A percentile compares a stretch with the other conserved stretches of the same genome.
These are phyloP conservation scores for Crithidia thermophila DNA, from an alignment of 208 protist genomes.

Conservation along the genomic window DNA sequence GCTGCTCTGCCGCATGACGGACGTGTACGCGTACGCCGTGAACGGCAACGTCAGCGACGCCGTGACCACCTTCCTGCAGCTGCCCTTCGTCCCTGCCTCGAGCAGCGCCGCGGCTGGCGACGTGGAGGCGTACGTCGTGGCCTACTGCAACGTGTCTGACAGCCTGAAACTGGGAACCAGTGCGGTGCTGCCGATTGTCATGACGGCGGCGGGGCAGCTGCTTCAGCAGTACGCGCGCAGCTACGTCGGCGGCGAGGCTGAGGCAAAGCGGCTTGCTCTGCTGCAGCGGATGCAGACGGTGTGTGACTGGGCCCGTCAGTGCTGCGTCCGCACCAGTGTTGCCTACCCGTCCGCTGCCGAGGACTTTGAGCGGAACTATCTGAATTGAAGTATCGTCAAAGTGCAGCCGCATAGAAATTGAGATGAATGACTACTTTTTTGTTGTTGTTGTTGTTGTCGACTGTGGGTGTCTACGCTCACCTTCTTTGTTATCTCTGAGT, in stretches of 20 bases:
- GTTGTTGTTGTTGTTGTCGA: too few relatives aligned
- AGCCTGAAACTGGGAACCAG: conserved; percentile 32
- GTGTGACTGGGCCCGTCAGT: conserved; percentile 57
- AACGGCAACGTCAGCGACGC: conserved; percentile 48
- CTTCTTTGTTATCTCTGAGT: too few relatives aligned
- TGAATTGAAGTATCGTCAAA: conserved; percentile 17
- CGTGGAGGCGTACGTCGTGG: conserved; percentile 29
- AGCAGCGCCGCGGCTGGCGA: conserved; percentile 25
- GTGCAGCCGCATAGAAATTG: neutral
- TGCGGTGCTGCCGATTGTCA: conserved; percentile 40
- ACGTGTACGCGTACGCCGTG: conserved; percentile 44
- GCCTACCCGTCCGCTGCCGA: conserved; percentile 38
- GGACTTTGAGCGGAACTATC: conserved; percentile 46
- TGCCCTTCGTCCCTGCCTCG: conserved; percentile 62
- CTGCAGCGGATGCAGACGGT: conserved; percentile 56
- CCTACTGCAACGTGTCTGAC: conserved; percentile 34
- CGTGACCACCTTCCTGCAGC: conserved; percentile 44
- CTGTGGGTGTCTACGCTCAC: too few relatives aligned
- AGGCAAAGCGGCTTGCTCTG: conserved; percentile 27
- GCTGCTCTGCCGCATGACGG: conserved; percentile 61
- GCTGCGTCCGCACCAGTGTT: conserved; percentile 40
- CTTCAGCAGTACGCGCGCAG: conserved; percentile 21
- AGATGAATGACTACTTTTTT: neutral
- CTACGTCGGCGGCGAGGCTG: conserved; percentile 25
- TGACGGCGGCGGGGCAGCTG: conserved; percentile 27